A percentile compares a stretch with the other conserved stretches of the same genome.
Conservation (phyloP, 106 monocot genomes). For the Dendrobium huoshanense region DNA sequence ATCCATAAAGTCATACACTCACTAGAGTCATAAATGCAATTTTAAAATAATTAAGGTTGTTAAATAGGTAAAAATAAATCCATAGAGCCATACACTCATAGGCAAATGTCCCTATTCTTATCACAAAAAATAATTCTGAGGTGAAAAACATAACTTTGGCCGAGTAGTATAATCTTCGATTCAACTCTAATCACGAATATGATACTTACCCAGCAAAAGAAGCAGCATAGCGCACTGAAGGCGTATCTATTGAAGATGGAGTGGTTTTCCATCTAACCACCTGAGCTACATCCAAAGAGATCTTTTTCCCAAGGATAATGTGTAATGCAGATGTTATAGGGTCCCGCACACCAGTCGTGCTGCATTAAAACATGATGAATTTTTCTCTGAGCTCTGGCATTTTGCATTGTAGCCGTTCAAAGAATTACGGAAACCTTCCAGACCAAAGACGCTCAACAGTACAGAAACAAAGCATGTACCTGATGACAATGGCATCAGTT, state of each 20-base stretch:
- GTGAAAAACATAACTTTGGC: not conserved
- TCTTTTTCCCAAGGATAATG: constrained; percentile 70
- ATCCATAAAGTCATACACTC: too few relatives aligned
- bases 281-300: constrained; percentile 72
- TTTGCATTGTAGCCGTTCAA: not conserved
- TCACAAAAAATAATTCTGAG: not conserved
- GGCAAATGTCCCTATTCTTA: not conserved
- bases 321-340: constrained; percentile 87
- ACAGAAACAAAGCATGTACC: constrained; percentile 29
- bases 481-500: constrained; percentile 89
- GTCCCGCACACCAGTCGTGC: constrained; percentile 81
- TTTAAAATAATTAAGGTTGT: not conserved
- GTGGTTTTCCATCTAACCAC: constrained; percentile 77
- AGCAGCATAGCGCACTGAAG: constrained; percentile 81
- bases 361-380: constrained; percentile 20
- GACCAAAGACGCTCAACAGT: not conserved
- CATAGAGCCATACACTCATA: not conserved
- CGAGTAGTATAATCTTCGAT: not conserved
- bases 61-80: not conserved
- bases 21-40: not conserved
- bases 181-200: not conserved
- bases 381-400: not conserved
- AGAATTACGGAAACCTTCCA: constrained; percentile 2
- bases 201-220: constrained; percentile 78
- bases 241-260: constrained; percentile 30